phyloP scores from a whole-genome alignment of 257 asterid genomes.

The Sherardia arvensis region DNA sequence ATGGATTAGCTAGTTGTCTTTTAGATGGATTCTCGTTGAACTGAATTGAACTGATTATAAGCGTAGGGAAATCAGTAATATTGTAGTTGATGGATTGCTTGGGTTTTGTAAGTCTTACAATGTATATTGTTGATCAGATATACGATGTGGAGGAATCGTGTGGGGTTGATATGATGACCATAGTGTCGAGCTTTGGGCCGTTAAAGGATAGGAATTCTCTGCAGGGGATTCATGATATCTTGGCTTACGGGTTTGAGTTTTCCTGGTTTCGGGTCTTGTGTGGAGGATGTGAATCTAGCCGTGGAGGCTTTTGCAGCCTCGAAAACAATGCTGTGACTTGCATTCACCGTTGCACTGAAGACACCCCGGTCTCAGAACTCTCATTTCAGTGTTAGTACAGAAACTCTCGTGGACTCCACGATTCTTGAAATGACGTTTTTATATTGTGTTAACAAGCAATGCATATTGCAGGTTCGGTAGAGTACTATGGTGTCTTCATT shows the following conservation, averaged over 20 bases:
- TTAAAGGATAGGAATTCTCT: conserved; percentile 12
- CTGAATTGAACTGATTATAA: too few relatives aligned
- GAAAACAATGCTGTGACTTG: conserved; percentile 17
- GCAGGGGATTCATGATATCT: conserved; percentile 18
- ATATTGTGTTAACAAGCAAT: not conserved
- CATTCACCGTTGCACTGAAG: conserved; percentile 27
- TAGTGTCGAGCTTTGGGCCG: conserved; percentile 13
- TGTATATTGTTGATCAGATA: not conserved
- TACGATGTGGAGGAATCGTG: conserved; percentile 39
- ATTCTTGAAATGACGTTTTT: not conserved
- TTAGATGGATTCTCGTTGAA: too few relatives aligned
- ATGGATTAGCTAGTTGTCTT: too few relatives aligned
- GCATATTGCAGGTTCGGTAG: conserved; percentile 35
- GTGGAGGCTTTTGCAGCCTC: conserved; percentile 15
- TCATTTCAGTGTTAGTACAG: conserved; percentile 27
- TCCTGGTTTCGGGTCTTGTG: conserved; percentile 20
- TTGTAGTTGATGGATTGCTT: too few relatives aligned
- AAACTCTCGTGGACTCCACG: not conserved
- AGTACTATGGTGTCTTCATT: conserved; percentile 11
- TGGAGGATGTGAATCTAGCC: conserved; percentile 9
- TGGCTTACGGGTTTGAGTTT: conserved; percentile 42
- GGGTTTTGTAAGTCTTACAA: too few relatives aligned
- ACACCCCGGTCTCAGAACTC: conserved; percentile 22
- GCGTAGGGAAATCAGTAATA: too few relatives aligned
- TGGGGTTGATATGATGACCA: conserved; percentile 21